Evolutionary conservation across 1,284 basidiomycete species (phyloP).

Genomic region (Ustanciosporium gigantosporum): DNA sequence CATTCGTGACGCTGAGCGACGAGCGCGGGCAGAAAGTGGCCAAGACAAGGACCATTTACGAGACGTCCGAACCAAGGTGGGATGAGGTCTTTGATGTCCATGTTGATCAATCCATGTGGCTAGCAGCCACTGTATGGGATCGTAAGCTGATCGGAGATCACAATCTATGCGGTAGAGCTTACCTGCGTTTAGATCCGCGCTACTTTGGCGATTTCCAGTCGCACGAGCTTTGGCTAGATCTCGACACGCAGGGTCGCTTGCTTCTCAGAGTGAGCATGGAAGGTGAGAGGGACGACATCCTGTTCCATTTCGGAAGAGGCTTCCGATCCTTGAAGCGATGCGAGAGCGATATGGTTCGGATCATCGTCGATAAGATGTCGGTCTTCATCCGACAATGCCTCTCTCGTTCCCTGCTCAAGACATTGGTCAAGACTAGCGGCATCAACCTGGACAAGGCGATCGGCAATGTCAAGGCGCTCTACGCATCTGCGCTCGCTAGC

Average conservation of each 20-base stretch:
- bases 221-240: slow-evolving; percentile 87
- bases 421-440: slow-evolving; percentile 56
- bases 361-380: slow-evolving; percentile 98
- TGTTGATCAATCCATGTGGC: slow-evolving; percentile 78
- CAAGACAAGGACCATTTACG: slow-evolving; percentile 95
- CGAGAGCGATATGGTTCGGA: slow-evolving; percentile 92
- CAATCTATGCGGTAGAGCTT: slow-evolving; percentile 86
- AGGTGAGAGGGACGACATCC: slow-evolving; percentile 95
- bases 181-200: slow-evolving; percentile 86
- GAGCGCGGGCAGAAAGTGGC: slow-evolving; percentile 85
- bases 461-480: slow-evolving; percentile 57
- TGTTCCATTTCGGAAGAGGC: slow-evolving; percentile 94
- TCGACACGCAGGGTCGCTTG: slow-evolving; percentile 85
- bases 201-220: slow-evolving; percentile 86
- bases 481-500: slow-evolving; percentile 52
- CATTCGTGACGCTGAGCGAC: slow-evolving; percentile 92
- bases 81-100: slow-evolving; percentile 96
- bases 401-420: slow-evolving; percentile 71
- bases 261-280: slow-evolving; percentile 94
- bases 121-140: slow-evolving; percentile 92
- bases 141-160: slow-evolving; percentile 72
- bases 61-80: slow-evolving; percentile 87
- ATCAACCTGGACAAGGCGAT: slow-evolving; percentile 58
- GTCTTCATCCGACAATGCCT: slow-evolving; percentile 89
- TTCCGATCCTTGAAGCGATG: slow-evolving; percentile 92